Conservation (phyloP, 2,329 filamentous ascomycete species). For the Onygenales sp. region DNA sequence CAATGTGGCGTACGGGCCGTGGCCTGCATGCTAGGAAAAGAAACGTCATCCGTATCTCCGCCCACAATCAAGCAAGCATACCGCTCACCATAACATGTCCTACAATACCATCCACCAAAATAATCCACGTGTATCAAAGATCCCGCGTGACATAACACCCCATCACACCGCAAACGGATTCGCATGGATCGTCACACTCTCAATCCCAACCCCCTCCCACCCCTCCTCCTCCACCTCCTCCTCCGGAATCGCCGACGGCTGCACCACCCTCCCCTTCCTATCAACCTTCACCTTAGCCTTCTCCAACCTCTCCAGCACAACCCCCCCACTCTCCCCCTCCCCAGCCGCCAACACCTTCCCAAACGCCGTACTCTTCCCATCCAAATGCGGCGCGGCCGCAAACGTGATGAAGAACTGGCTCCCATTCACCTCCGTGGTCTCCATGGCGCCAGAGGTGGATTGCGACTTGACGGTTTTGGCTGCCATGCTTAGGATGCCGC, state of each 20-base stretch:
- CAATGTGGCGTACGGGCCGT: too few species aligned
- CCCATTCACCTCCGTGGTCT: conserved; percentile 35
- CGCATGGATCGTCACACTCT: conserved; percentile 52
- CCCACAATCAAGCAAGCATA: neutral
- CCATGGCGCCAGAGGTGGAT: conserved; percentile 24
- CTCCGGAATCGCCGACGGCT: conserved; percentile 25
- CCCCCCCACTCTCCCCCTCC: conserved; percentile 37
- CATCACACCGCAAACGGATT: conserved; percentile 53
- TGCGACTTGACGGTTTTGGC: conserved; percentile 42
- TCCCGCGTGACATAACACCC: neutral
- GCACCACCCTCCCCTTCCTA: conserved; percentile 50
- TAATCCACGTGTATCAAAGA: neutral
- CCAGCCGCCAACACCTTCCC: conserved; percentile 48
- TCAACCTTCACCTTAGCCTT: conserved; percentile 52
- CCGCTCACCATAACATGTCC: neutral
- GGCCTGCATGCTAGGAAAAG: too few species aligned
- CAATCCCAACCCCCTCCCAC: conserved; percentile 45
- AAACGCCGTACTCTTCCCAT: conserved; percentile 59
- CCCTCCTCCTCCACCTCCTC: conserved; percentile 21
- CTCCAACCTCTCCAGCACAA: conserved; percentile 42
- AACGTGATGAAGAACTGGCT: conserved; percentile 58
- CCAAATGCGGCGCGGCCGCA: conserved; percentile 52
- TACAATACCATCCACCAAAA: neutral
- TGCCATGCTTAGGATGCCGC: conserved; percentile 51
- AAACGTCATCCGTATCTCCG: neutral